phyloP scores from a whole-genome alignment of 371 early-diverging fungal genomes.

The Rhizopus microsporus region DNA sequence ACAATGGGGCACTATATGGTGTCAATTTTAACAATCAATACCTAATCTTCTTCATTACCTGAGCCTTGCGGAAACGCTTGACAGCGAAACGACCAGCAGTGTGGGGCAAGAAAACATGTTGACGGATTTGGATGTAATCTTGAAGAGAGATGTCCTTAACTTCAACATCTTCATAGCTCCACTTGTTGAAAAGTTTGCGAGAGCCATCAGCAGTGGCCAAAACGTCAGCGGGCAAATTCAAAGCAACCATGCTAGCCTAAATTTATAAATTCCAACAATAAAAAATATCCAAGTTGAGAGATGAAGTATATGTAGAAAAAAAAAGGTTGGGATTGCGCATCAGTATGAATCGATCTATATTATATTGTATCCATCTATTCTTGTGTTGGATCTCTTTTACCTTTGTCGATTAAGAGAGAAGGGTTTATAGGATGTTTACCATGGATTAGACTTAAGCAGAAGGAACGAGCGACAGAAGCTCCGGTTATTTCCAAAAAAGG shows the following conservation, averaged over 20 bases:
- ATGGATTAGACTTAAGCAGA: conserved; percentile 11
- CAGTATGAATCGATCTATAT: conserved; percentile 3
- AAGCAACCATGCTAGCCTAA: conserved; percentile 58
- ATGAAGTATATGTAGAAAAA: background rate
- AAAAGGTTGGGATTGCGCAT: conserved; percentile 1
- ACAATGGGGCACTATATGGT: conserved; percentile 92
- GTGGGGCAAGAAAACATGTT: conserved; percentile 97
- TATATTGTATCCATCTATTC: background rate
- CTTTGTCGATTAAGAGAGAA: conserved; percentile 29
- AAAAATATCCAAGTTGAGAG: conserved; percentile 14
- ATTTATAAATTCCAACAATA: conserved; percentile 10
- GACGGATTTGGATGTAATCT: conserved; percentile 95
- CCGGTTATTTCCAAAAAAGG: background rate
- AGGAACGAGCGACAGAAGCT: background rate
- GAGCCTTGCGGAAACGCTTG: conserved; percentile 98
- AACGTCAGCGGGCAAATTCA: conserved; percentile 69
- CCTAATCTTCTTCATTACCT: conserved; percentile 45
- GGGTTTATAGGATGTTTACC: conserved; percentile 5
- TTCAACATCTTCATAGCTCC: conserved; percentile 95
- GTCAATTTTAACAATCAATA: background rate
- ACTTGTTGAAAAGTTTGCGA: conserved; percentile 90
- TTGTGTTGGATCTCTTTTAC: conserved; percentile 10
- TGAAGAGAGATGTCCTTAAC: conserved; percentile 93
- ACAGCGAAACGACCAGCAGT: conserved; percentile 98
- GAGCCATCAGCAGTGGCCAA: conserved; percentile 62